Percentiles rank a stretch among this genome's conserved stretches.
phyloP scores from a whole-genome alignment of 768 basidiomycete genomes.

The Russula foetens region DNA sequence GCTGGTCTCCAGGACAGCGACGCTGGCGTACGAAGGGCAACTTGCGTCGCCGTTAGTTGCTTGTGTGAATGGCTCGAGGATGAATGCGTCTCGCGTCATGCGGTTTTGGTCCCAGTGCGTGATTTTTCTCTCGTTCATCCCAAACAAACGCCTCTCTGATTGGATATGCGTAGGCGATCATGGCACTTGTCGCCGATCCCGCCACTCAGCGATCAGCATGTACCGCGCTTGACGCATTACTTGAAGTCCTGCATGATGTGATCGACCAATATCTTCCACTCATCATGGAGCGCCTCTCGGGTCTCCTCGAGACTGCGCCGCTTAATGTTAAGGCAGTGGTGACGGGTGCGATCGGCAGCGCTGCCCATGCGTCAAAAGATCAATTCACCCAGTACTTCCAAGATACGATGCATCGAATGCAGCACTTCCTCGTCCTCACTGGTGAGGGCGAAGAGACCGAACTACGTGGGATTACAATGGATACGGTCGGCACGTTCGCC shows the following conservation, averaged over 20 bases:
- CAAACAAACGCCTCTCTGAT: neutral
- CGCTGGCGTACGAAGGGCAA: slow-evolving; percentile 83
- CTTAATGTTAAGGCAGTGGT: slow-evolving; percentile 86
- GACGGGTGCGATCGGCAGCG: slow-evolving; percentile 95
- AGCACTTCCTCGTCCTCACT: slow-evolving; percentile 79
- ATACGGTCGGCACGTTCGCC: slow-evolving; percentile 97
- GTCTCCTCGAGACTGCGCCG: slow-evolving; percentile 82
- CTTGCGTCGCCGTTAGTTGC: slow-evolving; percentile 94
- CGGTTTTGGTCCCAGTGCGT: slow-evolving; percentile 74
- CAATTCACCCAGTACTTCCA: slow-evolving; percentile 93
- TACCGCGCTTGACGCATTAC: slow-evolving; percentile 90
- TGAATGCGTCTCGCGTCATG: slow-evolving; percentile 78
- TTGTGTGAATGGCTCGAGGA: slow-evolving; percentile 97
- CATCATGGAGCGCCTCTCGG: slow-evolving; percentile 90
- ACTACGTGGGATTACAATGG: slow-evolving; percentile 95
- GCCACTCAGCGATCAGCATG: slow-evolving; percentile 90
- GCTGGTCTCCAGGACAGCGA: slow-evolving; percentile 80
- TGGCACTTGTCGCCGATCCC: slow-evolving; percentile 82
- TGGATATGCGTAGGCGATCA: slow-evolving; percentile 54
- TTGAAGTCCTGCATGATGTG: slow-evolving; percentile 87
- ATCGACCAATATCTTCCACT: slow-evolving; percentile 87
- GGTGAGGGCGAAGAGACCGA: slow-evolving; percentile 90
- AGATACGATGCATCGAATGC: slow-evolving; percentile 80
- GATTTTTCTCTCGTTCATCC: neutral
- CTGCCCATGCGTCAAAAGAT: slow-evolving; percentile 90